A percentile compares a stretch with the other conserved stretches of the same genome.
These are phyloP conservation scores for Fragaria vesca DNA, from an alignment of 306 rosid genomes.

Conservation along the genomic window DNA sequence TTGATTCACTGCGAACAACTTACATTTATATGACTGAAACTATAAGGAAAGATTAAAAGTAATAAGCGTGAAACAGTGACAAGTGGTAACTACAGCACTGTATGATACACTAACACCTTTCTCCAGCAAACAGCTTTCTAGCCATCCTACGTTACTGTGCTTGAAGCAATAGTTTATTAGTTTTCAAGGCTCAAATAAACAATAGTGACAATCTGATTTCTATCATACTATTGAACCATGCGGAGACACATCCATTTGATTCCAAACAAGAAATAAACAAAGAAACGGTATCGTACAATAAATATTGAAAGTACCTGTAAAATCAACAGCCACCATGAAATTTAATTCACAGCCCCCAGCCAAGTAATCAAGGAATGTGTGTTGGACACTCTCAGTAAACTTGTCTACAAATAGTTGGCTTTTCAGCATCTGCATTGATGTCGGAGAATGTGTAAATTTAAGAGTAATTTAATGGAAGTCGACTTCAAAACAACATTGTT, in stretches of 20 bases:
- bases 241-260: neutral
- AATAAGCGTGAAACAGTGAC: neutral
- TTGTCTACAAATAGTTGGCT: slow-evolving; percentile 82
- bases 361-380: slow-evolving; percentile 91
- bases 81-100: neutral
- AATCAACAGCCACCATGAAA: slow-evolving; percentile 96
- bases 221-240: neutral
- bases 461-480: neutral
- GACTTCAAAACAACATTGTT: slow-evolving; percentile 11
- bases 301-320: slow-evolving; percentile 60
- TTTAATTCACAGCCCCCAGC: slow-evolving; percentile 87
- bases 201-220: slow-evolving; percentile 6
- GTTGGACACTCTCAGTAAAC: slow-evolving; percentile 61
- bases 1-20: neutral
- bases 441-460: slow-evolving; percentile 31
- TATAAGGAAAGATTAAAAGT: neutral
- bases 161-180: neutral
- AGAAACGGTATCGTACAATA: neutral
- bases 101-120: neutral
- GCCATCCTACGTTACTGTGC: neutral
- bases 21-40: neutral
- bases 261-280: neutral
- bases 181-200: neutral
- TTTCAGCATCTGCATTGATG: slow-evolving; percentile 60
- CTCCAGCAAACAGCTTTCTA: neutral